phyloP scores from a whole-genome alignment of 805 yeast species.

The Candida incommunis region DNA sequence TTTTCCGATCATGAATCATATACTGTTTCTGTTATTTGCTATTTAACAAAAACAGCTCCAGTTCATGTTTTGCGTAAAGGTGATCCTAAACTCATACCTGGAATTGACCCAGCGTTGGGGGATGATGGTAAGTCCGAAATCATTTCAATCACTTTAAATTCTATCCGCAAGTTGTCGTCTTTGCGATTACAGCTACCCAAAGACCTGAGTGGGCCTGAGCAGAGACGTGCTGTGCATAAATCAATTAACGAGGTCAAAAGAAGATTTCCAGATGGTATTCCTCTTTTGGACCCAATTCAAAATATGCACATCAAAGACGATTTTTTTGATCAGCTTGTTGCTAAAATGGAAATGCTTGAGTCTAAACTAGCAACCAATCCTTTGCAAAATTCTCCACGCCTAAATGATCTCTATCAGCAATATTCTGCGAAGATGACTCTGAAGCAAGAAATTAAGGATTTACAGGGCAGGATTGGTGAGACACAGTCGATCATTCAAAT shows the following conservation, averaged over 20 bases:
- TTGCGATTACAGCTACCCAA: constrained; percentile 70
- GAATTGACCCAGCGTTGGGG: constrained; percentile 66
- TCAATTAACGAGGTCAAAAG: constrained; percentile 68
- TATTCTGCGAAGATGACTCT: constrained; percentile 54
- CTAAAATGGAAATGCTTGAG: constrained; percentile 74
- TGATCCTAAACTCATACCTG: constrained; percentile 70
- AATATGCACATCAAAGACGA: constrained; percentile 83
- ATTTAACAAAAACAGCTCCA: constrained; percentile 60
- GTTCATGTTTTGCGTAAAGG: constrained; percentile 62
- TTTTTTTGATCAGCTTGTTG: constrained; percentile 54
- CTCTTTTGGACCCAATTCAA: constrained; percentile 78
- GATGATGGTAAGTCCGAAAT: constrained; percentile 67
- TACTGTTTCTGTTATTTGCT: constrained; percentile 72
- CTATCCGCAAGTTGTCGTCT: constrained; percentile 63
- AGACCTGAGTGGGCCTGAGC: constrained; percentile 34
- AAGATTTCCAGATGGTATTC: constrained; percentile 82
- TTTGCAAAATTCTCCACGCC: constrained; percentile 32
- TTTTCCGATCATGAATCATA: constrained; percentile 82
- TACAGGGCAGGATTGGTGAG: constrained; percentile 55
- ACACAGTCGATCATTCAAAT: constrained; percentile 87
- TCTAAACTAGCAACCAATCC: constrained; percentile 60
- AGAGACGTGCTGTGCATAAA: constrained; percentile 44
- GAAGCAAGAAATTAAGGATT: constrained; percentile 39
- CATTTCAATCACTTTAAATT: constrained; percentile 72
- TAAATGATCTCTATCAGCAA: constrained; percentile 47